Percentiles rank a stretch among this genome's conserved stretches.
Evolutionary conservation across 306 rosid species (phyloP).

Genomic region (Cucurbita pepo): DNA sequence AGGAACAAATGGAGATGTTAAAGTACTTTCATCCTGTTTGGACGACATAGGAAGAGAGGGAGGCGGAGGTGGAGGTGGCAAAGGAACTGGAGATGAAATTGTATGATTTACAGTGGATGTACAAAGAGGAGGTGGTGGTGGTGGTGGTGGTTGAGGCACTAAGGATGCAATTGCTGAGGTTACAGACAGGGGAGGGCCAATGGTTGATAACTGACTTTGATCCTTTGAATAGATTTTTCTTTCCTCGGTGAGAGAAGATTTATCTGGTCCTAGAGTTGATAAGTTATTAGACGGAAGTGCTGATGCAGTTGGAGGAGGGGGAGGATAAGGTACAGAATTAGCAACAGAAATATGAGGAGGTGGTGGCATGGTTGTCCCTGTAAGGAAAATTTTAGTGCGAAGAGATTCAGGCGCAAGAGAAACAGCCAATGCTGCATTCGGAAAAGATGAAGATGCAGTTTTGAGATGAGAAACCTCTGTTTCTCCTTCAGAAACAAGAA

Average conservation of each 20-base stretch:
- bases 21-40: not conserved
- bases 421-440: conserved; percentile 4
- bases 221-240: conserved; percentile 14
- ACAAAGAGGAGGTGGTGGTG: conserved; percentile 1
- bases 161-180: not conserved
- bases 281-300: conserved; percentile 11
- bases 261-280: conserved; percentile 11
- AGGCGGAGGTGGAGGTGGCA: not conserved
- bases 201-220: conserved; percentile 20
- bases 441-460: conserved; percentile 5
- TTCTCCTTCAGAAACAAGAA: not conserved
- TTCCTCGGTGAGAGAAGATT: conserved; percentile 11
- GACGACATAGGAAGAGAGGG: conserved; percentile 7
- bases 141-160: conserved; percentile 13
- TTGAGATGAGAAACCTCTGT: not conserved
- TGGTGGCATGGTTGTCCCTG: conserved; percentile 36
- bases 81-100: not conserved
- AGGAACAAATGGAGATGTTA: not conserved
- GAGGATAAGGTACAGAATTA: conserved; percentile 20
- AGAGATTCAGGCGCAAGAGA: conserved; percentile 12
- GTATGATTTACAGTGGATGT: not conserved
- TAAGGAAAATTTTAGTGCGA: conserved; percentile 15
- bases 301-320: conserved; percentile 14
- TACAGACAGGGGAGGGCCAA: conserved; percentile 4
- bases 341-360: conserved; percentile 14